A percentile compares a stretch with the other conserved stretches of the same genome.
Evolutionary conservation across 768 basidiomycete genomes (phyloP).

Genomic region (Phanerodontia chrysosporium): DNA sequence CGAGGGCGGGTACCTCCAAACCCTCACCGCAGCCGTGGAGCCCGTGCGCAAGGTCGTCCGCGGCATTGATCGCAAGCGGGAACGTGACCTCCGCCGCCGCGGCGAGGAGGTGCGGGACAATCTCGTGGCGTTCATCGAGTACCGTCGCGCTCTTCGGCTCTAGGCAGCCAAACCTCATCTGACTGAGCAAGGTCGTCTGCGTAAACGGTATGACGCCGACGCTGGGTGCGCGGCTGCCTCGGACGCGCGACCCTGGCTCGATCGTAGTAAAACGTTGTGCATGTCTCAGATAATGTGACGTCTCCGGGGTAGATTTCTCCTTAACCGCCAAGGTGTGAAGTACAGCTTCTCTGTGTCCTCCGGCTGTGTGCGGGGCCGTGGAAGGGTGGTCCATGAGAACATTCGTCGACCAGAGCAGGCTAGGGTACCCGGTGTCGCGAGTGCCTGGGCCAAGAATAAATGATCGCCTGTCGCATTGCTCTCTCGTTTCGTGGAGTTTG

Average conservation of each 20-base stretch:
- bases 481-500: background rate
- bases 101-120: conserved; percentile 80
- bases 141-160: conserved; percentile 53
- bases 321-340: background rate
- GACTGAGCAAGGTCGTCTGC: background rate
- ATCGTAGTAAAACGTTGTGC: background rate
- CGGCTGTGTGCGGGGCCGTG: background rate
- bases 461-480: background rate
- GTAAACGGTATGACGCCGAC: background rate
- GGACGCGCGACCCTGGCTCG: background rate
- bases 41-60: conserved; percentile 58
- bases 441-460: conserved; percentile 1
- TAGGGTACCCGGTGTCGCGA: background rate
- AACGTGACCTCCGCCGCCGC: conserved; percentile 54
- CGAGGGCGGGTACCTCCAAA: conserved; percentile 50
- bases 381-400: background rate
- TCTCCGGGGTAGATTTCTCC: background rate
- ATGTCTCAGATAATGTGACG: background rate
- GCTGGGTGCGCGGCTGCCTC: background rate
- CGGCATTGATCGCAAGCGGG: conserved; percentile 63
- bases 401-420: background rate
- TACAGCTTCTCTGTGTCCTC: background rate
- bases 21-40: conserved; percentile 55
- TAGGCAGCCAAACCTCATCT: conserved; percentile 17
- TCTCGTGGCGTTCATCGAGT: conserved; percentile 69